These are phyloP conservation scores for Pythium scleroteichum DNA, from an alignment of 352 stramenopile species.

Conservation along the genomic window DNA sequence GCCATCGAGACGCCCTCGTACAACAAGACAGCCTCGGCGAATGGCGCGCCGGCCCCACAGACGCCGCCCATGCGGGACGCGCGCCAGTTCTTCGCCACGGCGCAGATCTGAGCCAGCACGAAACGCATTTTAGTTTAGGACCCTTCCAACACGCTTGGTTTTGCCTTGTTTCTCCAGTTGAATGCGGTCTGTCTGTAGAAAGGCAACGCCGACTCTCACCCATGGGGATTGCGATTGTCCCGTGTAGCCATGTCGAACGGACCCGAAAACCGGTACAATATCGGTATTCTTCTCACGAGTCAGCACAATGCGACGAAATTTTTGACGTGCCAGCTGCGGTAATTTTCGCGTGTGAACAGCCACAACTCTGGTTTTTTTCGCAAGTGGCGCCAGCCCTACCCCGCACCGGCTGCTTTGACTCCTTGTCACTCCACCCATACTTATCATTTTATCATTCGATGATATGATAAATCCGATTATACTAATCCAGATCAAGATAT, in stretches of 20 bases:
- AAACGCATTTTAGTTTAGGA: no score
- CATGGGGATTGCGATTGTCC: no score
- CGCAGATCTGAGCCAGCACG: neutral
- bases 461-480: neutral
- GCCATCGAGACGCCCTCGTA: constrained; percentile 11
- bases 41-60: constrained; percentile 6
- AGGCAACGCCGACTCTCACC: no score
- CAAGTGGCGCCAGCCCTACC: constrained; percentile 21
- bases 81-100: constrained; percentile 10
- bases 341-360: neutral
- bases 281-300: neutral
- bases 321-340: neutral
- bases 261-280: neutral
- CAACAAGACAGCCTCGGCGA: neutral
- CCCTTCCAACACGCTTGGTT: no score
- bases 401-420: constrained; percentile 5
- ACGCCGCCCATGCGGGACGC: constrained; percentile 3
- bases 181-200: no score
- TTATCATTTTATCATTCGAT: neutral
- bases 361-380: constrained; percentile 9
- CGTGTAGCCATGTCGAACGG: no score
- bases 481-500: neutral
- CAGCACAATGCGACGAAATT: neutral
- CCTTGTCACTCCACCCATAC: neutral
- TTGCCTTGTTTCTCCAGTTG: no score